A percentile compares a stretch with the other conserved stretches of the same genome.
These are phyloP conservation scores for Cyberlindnera japonica DNA, from an alignment of 805 yeast species.

Conservation along the genomic window DNA sequence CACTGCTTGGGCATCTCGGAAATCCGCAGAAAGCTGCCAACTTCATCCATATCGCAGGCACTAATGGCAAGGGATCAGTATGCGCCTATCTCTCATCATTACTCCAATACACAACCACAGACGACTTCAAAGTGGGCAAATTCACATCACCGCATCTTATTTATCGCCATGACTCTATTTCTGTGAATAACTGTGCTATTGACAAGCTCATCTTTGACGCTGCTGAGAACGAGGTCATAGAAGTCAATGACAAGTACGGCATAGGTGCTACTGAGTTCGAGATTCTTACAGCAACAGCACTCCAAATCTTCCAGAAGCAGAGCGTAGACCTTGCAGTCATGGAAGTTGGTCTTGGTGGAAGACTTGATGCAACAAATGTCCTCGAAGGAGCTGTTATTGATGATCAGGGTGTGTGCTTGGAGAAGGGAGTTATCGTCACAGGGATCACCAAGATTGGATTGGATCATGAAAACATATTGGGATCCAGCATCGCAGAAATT, in stretches of 20 bases:
- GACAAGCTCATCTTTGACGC: slow-evolving; percentile 40
- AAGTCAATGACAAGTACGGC: slow-evolving; percentile 34
- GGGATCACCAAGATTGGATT: slow-evolving; percentile 83
- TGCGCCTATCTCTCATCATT: slow-evolving; percentile 75
- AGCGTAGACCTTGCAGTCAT: slow-evolving; percentile 71
- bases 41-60: slow-evolving; percentile 91
- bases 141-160: slow-evolving; percentile 89
- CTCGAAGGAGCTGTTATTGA: slow-evolving; percentile 31
- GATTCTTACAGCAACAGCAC: slow-evolving; percentile 78
- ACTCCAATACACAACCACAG: slow-evolving; percentile 39
- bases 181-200: slow-evolving; percentile 59
- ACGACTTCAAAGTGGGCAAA: slow-evolving; percentile 54
- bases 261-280: slow-evolving; percentile 88
- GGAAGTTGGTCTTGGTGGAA: slow-evolving; percentile 96
- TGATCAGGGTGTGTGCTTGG: slow-evolving; percentile 7
- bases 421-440: slow-evolving; percentile 48
- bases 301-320: slow-evolving; percentile 60
- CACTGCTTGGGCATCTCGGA: slow-evolving; percentile 49
- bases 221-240: slow-evolving; percentile 40
- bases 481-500: slow-evolving; percentile 58
- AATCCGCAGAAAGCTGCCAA: slow-evolving; percentile 64
- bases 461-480: slow-evolving; percentile 80
- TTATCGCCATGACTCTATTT: slow-evolving; percentile 69
- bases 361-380: slow-evolving; percentile 85
- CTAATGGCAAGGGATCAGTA: slow-evolving; percentile 95